Evolutionary conservation across 2,329 filamentous ascomycete species (phyloP), one percentile per base, ranked within the genome.

Genomic region (Clarireedia homoeocarpa): DNA sequence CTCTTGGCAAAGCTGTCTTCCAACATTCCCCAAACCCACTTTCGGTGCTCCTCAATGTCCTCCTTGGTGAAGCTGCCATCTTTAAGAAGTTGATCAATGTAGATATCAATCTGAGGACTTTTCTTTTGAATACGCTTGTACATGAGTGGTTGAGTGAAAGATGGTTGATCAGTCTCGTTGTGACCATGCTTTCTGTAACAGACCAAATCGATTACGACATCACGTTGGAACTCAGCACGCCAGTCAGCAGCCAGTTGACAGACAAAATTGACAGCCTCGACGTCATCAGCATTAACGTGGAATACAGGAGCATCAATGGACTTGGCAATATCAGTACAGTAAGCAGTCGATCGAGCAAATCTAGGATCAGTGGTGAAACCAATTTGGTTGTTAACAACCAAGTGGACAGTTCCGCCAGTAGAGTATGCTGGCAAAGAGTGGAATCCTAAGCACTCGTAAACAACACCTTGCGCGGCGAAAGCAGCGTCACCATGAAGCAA

Each of bases 371-470:
- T 99, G 53, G 94, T 99, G 80, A 99, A 99, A 73, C 94, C 94
- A 72, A 99, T 99, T 80, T 99, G 94, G 82, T 99, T 99, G 84
- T 99, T 99, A 66, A 97, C 92, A 58, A 99, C 85, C 63, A 99
- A 80, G 75, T 99, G 94, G 67, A 99, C 89, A 57, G 94, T 99
- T 70, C 94, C 94, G 67, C 94, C 94, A 53, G 94, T 97, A 49
- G 95, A 96, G 77, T 96, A 99, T 65, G 88, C 89, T 30, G 94
- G 94, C 39, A 99, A 84, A 52, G 90, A 88, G 76, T 96, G 88
- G 84, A 99, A 96, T 61, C 94, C 94, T 74, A 99, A 88, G 68
- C 91, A 97, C 75, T 99, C 94, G 74, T 99, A 99, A 61, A 99
- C 94, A 60, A 99, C 82, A 77, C 94, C 94, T 76, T 99, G 94